Percentiles rank a stretch among this genome's conserved stretches.
phyloP scores from a whole-genome alignment of 1,284 basidiomycete genomes.

The Microbotryum intermedium region DNA sequence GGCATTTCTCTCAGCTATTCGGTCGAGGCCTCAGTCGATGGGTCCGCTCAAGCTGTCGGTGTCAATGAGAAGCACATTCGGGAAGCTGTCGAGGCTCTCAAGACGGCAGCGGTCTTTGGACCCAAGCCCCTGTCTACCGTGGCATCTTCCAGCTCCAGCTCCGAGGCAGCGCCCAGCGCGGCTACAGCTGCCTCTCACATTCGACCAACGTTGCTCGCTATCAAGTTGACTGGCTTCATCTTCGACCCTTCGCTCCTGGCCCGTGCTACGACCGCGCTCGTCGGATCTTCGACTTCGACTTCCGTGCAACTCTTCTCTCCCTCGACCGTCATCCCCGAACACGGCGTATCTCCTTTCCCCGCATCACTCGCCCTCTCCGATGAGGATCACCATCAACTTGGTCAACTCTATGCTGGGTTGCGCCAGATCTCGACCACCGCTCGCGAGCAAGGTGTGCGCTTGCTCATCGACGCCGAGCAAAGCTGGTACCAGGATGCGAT shows the following conservation, averaged over 20 bases:
- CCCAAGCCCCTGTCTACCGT: background rate
- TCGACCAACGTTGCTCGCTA: conserved; percentile 30
- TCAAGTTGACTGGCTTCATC: conserved; percentile 34
- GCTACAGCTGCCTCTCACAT: conserved; percentile 2
- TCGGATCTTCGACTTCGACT: conserved; percentile 4
- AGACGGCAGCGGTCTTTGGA: conserved; percentile 22
- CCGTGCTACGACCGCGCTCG: conserved; percentile 29
- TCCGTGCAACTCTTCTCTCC: conserved; percentile 7
- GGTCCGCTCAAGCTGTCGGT: conserved; percentile 8
- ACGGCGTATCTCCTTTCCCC: conserved; percentile 10
- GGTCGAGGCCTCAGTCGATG: conserved; percentile 31
- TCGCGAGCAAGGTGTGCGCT: conserved; percentile 24
- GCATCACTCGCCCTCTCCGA: conserved; percentile 20
- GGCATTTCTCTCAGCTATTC: conserved; percentile 34
- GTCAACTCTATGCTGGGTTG: conserved; percentile 24
- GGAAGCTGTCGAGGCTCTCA: conserved; percentile 26
- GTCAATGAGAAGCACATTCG: conserved; percentile 15
- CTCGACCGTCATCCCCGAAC: background rate
- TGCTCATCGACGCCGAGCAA: conserved; percentile 35
- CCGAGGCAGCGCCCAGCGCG: background rate
- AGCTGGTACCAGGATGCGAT: conserved; percentile 33
- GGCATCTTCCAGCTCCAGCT: background rate
- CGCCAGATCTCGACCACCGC: conserved; percentile 23
- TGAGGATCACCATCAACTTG: conserved; percentile 27
- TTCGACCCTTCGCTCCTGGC: conserved; percentile 29